Evolutionary conservation across 352 stramenopile genomes (phyloP).

Genomic region (Phytophthora sojae): DNA sequence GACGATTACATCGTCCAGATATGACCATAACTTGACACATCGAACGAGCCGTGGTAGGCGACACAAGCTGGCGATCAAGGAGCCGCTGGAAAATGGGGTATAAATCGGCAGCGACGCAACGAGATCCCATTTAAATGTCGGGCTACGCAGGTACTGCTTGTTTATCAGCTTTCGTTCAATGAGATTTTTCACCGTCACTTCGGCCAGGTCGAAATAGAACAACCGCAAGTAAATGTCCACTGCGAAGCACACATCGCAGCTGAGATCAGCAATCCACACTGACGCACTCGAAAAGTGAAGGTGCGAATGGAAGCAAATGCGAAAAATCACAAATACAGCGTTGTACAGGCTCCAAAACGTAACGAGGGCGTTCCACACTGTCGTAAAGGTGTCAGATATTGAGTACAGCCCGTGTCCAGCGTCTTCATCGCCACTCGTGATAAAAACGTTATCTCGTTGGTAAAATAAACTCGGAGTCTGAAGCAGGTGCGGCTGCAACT

Average conservation of each 20-base stretch:
- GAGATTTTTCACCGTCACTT: conserved; percentile 52
- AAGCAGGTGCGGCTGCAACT: conserved; percentile 58
- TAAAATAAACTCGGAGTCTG: conserved; percentile 56
- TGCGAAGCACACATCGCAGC: conserved; percentile 44
- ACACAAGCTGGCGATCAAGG: conserved; percentile 46
- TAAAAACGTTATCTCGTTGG: conserved; percentile 40
- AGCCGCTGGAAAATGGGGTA: conserved; percentile 53
- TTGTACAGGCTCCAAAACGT: conserved; percentile 68
- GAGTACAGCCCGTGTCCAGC: conserved; percentile 21
- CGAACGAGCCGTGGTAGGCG: conserved; percentile 59
- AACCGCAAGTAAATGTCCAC: conserved; percentile 66
- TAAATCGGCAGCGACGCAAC: conserved; percentile 54
- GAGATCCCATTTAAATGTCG: conserved; percentile 48
- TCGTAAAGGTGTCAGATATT: conserved; percentile 14
- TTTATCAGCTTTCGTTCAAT: conserved; percentile 43
- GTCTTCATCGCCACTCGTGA: conserved; percentile 4
- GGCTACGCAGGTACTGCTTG: conserved; percentile 43
- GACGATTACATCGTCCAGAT: conserved; percentile 60
- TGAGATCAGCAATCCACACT: conserved; percentile 36
- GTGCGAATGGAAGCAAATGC: conserved; percentile 58
- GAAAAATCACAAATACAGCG: conserved; percentile 65
- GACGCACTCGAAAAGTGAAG: conserved; percentile 18
- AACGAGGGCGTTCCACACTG: conserved; percentile 51
- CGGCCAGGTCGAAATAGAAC: conserved; percentile 66
- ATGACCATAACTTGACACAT: conserved; percentile 33